Base-by-base conservation (phyloP, 306 rosid species). In the Astragalus glycyphyllos region DNA sequence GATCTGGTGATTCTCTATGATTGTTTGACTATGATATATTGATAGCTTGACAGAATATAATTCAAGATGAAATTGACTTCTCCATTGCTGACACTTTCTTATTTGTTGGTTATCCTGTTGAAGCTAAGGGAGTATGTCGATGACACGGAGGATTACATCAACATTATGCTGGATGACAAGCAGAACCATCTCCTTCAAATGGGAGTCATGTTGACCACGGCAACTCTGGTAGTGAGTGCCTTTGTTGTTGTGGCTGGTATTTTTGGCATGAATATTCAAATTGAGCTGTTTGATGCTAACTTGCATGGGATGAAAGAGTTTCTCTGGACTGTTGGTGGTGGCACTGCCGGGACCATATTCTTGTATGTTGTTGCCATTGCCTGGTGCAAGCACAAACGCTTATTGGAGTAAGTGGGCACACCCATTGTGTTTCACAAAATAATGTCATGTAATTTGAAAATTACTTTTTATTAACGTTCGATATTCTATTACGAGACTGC, bases 91-190 rank as follows among this genome's bases (percentile, higher is more conserved):
- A 16, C 12, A n/a, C 50, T 32, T 53, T 45, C 8, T 64, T 71
- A 40, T 79, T 34, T 51, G 15, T 50, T 51, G 34, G 17, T 78
- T 58, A 53, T 58, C 13, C 0, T 73, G 58, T 61, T 81, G 75
- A 80, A 94, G 97, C 84, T 95, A 82, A 83, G 96, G 82, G 99
- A 95, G 87, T 95, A 95, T 5, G 99, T 95, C 0, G 99, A 95
- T 54, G 97, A 91, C 88, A 95, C 99, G 0, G 99, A 95, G 83
- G 99, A 95, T 73, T 95, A 91, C 76, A 95, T 95, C 86, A 91
- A 95, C 87, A 95, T 95, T 40, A 95, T 95, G 99, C 83, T 95
- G 86, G 99, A 95, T 81, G 97, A 95, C 90, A 95, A 95, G 69
- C 99, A 95, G 88, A 95, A 95, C 73, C 96, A 91, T 81, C 92